Evolutionary conservation across 805 yeast genomes (phyloP), one percentile per base, ranked within the genome.

Genomic region (Barnettozyma salicaria): DNA sequence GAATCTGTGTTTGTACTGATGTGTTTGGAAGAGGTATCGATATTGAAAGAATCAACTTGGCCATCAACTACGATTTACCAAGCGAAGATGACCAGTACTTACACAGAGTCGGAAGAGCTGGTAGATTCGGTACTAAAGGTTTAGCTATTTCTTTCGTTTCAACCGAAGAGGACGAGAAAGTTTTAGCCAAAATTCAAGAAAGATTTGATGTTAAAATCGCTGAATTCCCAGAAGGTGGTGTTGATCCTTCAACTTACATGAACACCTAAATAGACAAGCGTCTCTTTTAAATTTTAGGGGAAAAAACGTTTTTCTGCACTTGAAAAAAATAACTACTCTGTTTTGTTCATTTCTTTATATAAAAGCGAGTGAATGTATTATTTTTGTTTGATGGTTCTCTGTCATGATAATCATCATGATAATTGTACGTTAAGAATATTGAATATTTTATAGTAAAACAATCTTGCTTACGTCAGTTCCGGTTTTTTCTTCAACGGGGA

Each of bases 71-170:
- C 67, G 98, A 90, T 67, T 70, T 90, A 72, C 96, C 98, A 53
- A 72, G 66, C 49, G 97, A 89, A 70, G 96, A 97, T 48, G 97
- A 90, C 66, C 97, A 92, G 67, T 90, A 92, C 68, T 77, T 90
- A 62, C 98, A 90, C 73, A 87, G 98, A 72, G 98, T 90, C 47
- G 98, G 98, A 60, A 88, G 98, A 78, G 98, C 98, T 52, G 98
- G 98, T 69, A 89, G 98, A 76, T 90, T 90, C 57, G 98, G 98
- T 72, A 90, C 98, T 61, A 90, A 90, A 72, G 98, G 98, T 70
- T 78, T 92, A 55, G 95, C 97, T 37, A 75, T 92, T 41, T 86
- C 96, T 28, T 85, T 90, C 49, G 92, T 92, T 38, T 72, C 92
- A 29, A 72, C 80, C 41, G 83, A 78, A 55, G 90, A 80, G 47